phyloP scores from a whole-genome alignment of 164 flowering plant genomes.

The Macadamia tetraphylla region DNA sequence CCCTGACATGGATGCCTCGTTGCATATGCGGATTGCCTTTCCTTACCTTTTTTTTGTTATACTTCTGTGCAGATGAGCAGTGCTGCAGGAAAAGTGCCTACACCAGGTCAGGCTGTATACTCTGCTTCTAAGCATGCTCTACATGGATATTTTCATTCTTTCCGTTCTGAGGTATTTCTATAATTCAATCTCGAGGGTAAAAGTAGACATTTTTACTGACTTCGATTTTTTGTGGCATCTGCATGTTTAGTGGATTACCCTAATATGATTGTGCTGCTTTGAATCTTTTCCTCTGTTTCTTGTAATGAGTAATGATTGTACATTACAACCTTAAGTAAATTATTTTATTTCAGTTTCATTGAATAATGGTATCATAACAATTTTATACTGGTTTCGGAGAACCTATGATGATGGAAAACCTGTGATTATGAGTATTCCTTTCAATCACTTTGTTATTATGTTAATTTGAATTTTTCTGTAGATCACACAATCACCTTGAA shows the following conservation, averaged over 20 bases:
- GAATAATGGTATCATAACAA: too few species aligned
- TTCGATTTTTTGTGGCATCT: background rate
- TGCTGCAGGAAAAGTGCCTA: constrained; percentile 95
- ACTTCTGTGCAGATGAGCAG: constrained; percentile 83
- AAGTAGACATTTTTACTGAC: background rate
- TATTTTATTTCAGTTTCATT: too few species aligned
- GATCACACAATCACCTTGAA: too few species aligned
- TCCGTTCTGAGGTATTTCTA: constrained; percentile 83
- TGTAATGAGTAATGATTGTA: too few species aligned
- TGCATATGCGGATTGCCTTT: background rate
- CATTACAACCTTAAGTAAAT: too few species aligned
- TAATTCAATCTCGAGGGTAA: background rate
- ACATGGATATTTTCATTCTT: constrained; percentile 86
- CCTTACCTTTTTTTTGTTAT: background rate
- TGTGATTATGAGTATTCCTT: too few species aligned
- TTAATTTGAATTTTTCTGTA: too few species aligned
- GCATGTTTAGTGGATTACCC: too few species aligned
- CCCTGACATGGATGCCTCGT: background rate
- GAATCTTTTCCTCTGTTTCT: too few species aligned
- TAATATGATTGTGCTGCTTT: too few species aligned
- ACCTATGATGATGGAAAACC: background rate
- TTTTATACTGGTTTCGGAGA: too few species aligned
- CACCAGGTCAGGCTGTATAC: constrained; percentile 94
- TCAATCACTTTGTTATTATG: too few species aligned
- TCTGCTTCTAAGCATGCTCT: constrained; percentile 91